Percentiles rank a stretch among this genome's conserved stretches.
These are phyloP conservation scores for Zychaea mexicana DNA, from an alignment of 371 early-diverging fungal species.

Conservation along the genomic window DNA sequence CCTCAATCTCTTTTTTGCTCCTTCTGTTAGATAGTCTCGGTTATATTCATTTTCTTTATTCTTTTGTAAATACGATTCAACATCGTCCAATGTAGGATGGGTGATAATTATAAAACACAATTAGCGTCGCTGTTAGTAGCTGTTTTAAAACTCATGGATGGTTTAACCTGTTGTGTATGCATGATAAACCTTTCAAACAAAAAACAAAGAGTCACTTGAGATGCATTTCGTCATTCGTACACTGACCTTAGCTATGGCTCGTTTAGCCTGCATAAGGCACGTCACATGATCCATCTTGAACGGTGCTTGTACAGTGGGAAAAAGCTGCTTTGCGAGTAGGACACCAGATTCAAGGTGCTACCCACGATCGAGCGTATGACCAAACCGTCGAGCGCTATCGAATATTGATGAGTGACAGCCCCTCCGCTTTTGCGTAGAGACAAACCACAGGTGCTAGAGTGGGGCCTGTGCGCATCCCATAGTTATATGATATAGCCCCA, in stretches of 20 bases:
- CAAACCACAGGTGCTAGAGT: no score
- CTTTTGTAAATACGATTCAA: constrained; percentile 20
- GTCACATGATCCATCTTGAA: no score
- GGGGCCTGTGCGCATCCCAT: no score
- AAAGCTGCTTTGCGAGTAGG: no score
- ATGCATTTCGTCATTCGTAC: no score
- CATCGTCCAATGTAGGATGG: constrained; percentile 21
- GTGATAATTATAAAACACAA: constrained; percentile 7
- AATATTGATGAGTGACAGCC: no score
- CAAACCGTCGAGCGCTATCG: no score
- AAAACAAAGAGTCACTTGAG: background rate
- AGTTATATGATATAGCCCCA: no score
- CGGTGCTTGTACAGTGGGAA: background rate
- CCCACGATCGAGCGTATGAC: no score
- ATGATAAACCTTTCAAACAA: background rate
- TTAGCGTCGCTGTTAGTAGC: background rate
- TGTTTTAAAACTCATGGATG: background rate
- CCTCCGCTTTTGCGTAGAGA: no score
- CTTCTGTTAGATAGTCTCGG: constrained; percentile 12
- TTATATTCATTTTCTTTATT: constrained; percentile 6
- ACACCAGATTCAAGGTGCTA: no score
- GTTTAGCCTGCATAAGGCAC: no score
- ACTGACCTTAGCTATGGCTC: background rate
- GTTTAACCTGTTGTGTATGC: background rate
- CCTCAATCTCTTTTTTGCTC: background rate